Base-by-base conservation (phyloP, 495 filamentous ascomycete genomes). In the Penicillium maclennaniae region DNA sequence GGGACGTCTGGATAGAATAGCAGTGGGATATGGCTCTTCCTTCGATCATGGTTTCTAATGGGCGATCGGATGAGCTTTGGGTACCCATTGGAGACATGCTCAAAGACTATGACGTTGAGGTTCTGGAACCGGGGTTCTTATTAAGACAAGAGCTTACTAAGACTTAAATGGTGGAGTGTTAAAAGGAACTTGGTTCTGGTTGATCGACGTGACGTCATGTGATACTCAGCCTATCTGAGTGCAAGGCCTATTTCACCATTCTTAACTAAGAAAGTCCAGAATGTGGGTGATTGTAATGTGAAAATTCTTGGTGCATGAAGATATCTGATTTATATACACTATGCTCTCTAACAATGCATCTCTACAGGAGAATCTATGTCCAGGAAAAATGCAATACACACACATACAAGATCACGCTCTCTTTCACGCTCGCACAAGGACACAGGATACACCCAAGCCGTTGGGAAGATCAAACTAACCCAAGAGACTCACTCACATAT, bases 401-500 rank as follows among this genome's bases (percentile, higher is more conserved):
- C 23, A 23, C 23, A 23, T 5, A 23, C 23, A 10, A 34, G 9
- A 34, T 1, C 9, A 34, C 31, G 2, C 10, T 4, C 31, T 14
- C 10, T 1, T 12, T 34, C 27, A 31, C n/a, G n/a, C n/a, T n/a
- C n/a, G n/a, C n/a, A n/a, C n/a, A n/a, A n/a, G n/a, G n/a, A n/a
- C n/a, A n/a, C n/a, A 34, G 31, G 31, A 12, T 14, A 34, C 10
- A 34, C 9, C 31, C 31, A 34, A 34, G 4, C 10, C 27, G 10
- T 34, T 23, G 23, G 23, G 5, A 23, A 23, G 23, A 23, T 5
- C 5, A 23, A 23, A 5, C 23, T 23, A 23, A 23, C 23, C 23
- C 23, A 23, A 5, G 2, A 34, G 31, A 12, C 20, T 20, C 51
- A 12, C 20, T 20, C 51, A 89, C 83, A 89, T 86, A 57, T 80